Conservation (phyloP, 495 filamentous ascomycete genomes). For the Penicillium diatomitis region DNA sequence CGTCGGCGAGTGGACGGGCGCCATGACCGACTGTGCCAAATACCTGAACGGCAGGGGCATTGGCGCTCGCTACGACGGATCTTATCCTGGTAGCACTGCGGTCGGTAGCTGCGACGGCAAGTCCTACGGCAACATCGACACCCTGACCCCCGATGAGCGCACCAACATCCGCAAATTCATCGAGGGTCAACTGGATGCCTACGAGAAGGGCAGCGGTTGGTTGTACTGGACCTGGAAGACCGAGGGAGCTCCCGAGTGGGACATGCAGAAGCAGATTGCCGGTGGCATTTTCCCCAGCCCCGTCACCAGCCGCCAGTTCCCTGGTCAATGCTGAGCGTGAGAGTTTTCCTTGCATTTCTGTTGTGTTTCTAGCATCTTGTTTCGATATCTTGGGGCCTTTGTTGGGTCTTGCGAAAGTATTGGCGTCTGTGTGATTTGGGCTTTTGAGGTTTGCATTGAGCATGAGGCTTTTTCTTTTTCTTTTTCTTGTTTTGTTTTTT, state of each 20-base stretch:
- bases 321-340: constrained; percentile 29
- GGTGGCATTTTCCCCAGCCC: constrained; percentile 56
- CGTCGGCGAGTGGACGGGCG: constrained; percentile 62
- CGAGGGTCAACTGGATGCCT: constrained; percentile 67
- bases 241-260: constrained; percentile 83
- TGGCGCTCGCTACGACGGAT: constrained; percentile 64
- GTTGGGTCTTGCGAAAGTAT: too few relatives aligned
- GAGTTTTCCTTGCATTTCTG: not conserved
- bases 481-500: too few relatives aligned
- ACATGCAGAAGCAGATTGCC: constrained; percentile 57
- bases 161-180: constrained; percentile 52
- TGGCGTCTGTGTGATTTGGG: too few relatives aligned
- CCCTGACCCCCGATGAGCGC: constrained; percentile 42
- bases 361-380: not conserved
- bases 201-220: constrained; percentile 61
- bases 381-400: not conserved
- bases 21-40: constrained; percentile 66
- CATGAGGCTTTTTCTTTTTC: too few relatives aligned
- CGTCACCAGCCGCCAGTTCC: constrained; percentile 39
- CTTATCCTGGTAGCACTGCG: constrained; percentile 33
- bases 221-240: constrained; percentile 82
- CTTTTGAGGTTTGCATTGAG: too few relatives aligned
- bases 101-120: constrained; percentile 54
- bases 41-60: constrained; percentile 62
- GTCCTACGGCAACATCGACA: constrained; percentile 44